Base-by-base conservation (phyloP, 805 yeast species). In the Ogataea allantospora region DNA sequence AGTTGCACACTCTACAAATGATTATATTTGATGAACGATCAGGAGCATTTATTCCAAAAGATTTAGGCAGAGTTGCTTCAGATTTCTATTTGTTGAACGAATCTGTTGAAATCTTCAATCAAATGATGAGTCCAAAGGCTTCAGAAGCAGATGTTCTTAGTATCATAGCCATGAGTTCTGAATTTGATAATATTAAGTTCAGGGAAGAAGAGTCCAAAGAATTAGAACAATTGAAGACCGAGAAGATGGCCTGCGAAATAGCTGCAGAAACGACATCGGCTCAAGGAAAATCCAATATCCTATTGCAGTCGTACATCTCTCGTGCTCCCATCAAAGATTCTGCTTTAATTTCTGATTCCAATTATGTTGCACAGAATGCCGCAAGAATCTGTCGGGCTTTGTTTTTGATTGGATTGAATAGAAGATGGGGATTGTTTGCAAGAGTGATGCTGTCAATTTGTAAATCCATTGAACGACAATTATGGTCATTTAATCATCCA, bases 351-450 rank as follows among this genome's bases (percentile, higher is more conserved):
- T 87, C 97, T 0, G 99, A 93, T 60, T 72, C 86, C 33, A 84
- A 87, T 46, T 93, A 93, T 58, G 95, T 93, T 40, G 97, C 98
- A 1, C 99, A 93, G 54, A 93, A 93, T 54, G 76, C 97, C 3
- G 88, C 91, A 1, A 80, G 99, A 68, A 91, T 93, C 22, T 78
- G 95, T 48, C 76, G 98, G 17, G 96, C 99, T 0, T 67, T 95
- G 33, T 88, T 93, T 51, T 65, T 89, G 45, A 79, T 93, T 44
- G 95, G 95, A 24, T 67, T 93, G 23, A 85, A 87, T 54, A 70
- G 99, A 49, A 70, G 95, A 41, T 93, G 99, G 99, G 96, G 98
- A 1, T 60, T 66, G 6, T 79, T 88, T 44, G 73, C 93, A 33
- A 76, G 79, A 39, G 74, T 83, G 5, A 73, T 89, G 75, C 65